Evolutionary conservation across 352 stramenopile species (phyloP), one percentile per base, ranked within the genome.

Genomic region (Globisporangium irregulare): DNA sequence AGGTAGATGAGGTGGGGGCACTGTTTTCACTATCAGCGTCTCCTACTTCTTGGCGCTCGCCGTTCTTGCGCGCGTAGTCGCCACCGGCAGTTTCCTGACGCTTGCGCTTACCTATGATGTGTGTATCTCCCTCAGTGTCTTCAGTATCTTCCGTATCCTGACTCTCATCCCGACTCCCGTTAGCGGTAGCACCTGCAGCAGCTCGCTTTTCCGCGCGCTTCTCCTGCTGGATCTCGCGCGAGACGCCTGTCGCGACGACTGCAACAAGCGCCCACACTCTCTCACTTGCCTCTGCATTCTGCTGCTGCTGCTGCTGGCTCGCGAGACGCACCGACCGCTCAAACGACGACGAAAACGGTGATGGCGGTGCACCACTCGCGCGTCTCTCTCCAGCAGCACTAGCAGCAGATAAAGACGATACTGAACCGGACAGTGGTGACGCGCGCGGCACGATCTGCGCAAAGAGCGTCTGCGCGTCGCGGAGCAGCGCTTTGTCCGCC

Each of bases 211-310:
- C 54, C 20, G 25, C 48, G 53, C 27, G 29, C n/a, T 50, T 50
- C 57, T 67, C 74, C 24, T 74, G 64, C 60, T 80, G 66, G 12
- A 86, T 68, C 62, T 88, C 80, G 54, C 74, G 72, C 46, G 67
- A 73, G 50, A 88, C 76, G 7, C 61, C 70, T 5, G 78, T 82
- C 27, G 80, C 80, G 22, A 86, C 72, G 12, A 88, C 70, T 0
- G 80, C 80, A 53, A 84, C 80, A 29, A 86, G 64, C 38, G 76
- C 80, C 74, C 69, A 84, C 34, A 87, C 71, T 53, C 73, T 73
- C 43, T 62, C 53, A 20, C 76, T 64, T 27, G 50, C 70, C 27
- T 80, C 64, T 3, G 60, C 63, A 34, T 61, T 75, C n/a, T 57
- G 43, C 43, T 50, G 38, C 14, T 57, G 41, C 41, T 50, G 41